These are phyloP conservation scores for Eucalyptus pumila DNA, from an alignment of 345 rosid species.

Conservation along the genomic window DNA sequence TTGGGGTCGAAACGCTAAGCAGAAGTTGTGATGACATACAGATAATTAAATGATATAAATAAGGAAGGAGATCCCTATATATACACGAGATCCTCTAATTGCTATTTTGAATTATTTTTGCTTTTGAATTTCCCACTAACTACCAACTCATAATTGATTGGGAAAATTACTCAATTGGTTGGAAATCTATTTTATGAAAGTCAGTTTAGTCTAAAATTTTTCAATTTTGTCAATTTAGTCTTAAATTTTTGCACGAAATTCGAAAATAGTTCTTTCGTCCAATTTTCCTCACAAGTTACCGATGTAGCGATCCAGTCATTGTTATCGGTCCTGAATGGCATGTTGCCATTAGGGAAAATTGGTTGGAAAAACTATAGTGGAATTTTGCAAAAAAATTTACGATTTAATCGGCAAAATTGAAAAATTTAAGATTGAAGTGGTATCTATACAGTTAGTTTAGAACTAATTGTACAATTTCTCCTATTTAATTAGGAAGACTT, in stretches of 20 bases:
- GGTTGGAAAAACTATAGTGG: neutral
- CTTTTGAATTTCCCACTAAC: neutral
- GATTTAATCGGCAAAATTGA: too few relatives aligned
- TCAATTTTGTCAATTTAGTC: too few relatives aligned
- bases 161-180: neutral
- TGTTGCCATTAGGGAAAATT: accelerated
- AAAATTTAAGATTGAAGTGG: neutral
- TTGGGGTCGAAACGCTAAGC: neutral
- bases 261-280: accelerated
- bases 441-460: accelerated
- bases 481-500: neutral
- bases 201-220: too few relatives aligned
- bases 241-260: neutral
- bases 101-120: too few relatives aligned
- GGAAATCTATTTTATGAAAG: neutral
- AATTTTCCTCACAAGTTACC: neutral
- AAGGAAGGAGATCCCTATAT: neutral
- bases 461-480: neutral
- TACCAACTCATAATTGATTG: neutral
- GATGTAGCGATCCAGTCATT: accelerated
- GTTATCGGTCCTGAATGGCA: neutral
- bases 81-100: neutral
- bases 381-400: accelerated
- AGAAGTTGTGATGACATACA: neutral
- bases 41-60: too few relatives aligned